Percentiles rank a stretch among this genome's conserved stretches.
These are phyloP conservation scores for Pterocarpus macrocarpus DNA, from an alignment of 306 rosid genomes.

Conservation along the genomic window DNA sequence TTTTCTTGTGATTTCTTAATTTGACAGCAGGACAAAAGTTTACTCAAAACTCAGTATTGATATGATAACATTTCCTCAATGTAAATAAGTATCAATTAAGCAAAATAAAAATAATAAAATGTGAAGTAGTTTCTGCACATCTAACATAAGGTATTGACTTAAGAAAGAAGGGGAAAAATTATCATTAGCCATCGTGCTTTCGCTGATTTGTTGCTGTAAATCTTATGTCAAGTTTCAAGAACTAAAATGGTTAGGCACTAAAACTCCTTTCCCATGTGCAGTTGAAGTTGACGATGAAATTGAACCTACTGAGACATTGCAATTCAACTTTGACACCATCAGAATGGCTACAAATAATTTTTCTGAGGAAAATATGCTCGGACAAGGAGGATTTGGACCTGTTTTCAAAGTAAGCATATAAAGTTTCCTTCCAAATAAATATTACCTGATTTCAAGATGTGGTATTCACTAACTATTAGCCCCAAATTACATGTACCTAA, in stretches of 20 bases:
- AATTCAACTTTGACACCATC: constrained; percentile 52
- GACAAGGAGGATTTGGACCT: constrained; percentile 65
- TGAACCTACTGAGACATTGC: constrained; percentile 44
- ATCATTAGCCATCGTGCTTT: background rate
- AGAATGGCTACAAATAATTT: constrained; percentile 55
- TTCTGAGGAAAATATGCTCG: constrained; percentile 57
- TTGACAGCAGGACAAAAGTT: background rate
- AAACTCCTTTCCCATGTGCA: background rate
- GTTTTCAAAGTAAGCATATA: constrained; percentile 57
- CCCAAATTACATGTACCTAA: background rate
- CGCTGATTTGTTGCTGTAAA: background rate
- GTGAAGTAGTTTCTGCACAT: background rate
- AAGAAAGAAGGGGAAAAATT: background rate
- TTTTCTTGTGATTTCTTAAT: constrained; percentile 5
- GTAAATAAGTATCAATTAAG: too few species aligned
- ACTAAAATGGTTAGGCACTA: background rate
- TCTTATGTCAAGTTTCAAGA: background rate
- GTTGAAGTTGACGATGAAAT: constrained; percentile 38
- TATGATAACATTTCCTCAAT: background rate
- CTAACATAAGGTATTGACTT: constrained; percentile 5
- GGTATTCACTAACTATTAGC: background rate
- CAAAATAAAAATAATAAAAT: too few species aligned
- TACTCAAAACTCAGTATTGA: background rate
- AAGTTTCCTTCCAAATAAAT: background rate
- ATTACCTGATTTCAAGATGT: background rate